Percentiles rank a stretch among this genome's conserved stretches.
These are phyloP conservation scores for Aspergillus neoniger DNA, from an alignment of 2,329 filamentous ascomycete species.

Conservation along the genomic window DNA sequence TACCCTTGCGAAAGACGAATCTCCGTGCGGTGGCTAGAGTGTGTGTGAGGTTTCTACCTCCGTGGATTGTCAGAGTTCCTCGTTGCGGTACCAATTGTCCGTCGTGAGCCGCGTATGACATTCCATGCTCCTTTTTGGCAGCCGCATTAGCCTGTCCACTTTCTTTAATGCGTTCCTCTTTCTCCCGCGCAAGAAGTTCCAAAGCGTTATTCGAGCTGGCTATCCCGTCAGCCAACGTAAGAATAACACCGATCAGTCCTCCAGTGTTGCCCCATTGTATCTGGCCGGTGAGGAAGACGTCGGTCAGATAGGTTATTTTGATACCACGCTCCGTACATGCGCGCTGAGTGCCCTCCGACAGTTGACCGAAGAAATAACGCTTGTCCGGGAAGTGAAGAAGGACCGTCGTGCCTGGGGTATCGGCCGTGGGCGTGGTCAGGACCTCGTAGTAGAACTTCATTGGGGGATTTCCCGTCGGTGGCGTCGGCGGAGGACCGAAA, in stretches of 20 bases:
- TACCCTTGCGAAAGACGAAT: conserved; percentile 82
- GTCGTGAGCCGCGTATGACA: conserved; percentile 34
- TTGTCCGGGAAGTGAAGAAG: conserved; percentile 78
- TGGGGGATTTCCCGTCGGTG: conserved; percentile 20
- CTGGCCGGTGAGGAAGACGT: conserved; percentile 80
- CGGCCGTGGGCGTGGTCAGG: conserved; percentile 78
- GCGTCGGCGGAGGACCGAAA: conserved; percentile 11
- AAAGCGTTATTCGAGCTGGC: conserved; percentile 50
- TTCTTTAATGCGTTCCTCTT: conserved; percentile 30
- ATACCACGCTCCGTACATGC: conserved; percentile 69
- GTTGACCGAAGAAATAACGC: conserved; percentile 81
- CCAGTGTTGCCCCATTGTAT: conserved; percentile 76
- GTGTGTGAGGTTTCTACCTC: conserved; percentile 77
- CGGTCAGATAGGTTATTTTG: conserved; percentile 64
- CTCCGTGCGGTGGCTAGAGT: conserved; percentile 77
- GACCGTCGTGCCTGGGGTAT: conserved; percentile 79
- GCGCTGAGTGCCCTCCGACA: conserved; percentile 83
- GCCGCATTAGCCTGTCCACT: conserved; percentile 17
- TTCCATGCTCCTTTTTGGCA: conserved; percentile 29
- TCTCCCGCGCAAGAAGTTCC: conserved; percentile 44
- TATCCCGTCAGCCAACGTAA: conserved; percentile 75
- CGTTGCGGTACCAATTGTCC: conserved; percentile 26
- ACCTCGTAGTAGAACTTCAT: conserved; percentile 79
- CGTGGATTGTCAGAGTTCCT: conserved; percentile 67
- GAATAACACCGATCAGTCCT: conserved; percentile 79